These are phyloP conservation scores for Pseudogymnoascus sp. DNA, from an alignment of 2,329 filamentous ascomycete species.

Conservation along the genomic window DNA sequence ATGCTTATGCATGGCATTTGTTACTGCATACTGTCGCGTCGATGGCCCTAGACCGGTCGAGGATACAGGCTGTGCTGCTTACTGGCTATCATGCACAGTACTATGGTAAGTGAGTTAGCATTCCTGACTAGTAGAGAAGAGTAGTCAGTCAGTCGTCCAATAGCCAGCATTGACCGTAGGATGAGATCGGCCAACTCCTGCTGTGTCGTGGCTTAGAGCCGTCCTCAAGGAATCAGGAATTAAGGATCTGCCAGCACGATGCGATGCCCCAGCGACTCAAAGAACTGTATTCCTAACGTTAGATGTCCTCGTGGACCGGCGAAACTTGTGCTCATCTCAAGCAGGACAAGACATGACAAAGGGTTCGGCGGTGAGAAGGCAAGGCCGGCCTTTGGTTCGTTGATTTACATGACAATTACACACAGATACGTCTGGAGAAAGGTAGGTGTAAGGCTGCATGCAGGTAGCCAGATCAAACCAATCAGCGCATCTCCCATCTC, in stretches of 20 bases:
- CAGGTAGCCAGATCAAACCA: background rate
- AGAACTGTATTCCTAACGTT: background rate
- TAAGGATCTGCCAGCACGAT: background rate
- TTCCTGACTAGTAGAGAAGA: background rate
- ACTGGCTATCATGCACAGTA: background rate
- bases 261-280: background rate
- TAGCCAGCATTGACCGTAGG: background rate
- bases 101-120: background rate
- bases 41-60: background rate
- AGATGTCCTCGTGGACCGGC: background rate
- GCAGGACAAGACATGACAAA: background rate
- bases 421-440: background rate
- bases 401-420: background rate
- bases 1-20: background rate
- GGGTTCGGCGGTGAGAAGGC: background rate
- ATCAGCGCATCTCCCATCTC: background rate
- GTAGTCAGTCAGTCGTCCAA: background rate
- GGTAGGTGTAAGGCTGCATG: background rate
- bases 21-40: background rate
- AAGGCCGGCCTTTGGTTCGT: background rate
- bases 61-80: background rate
- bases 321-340: background rate
- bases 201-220: background rate
- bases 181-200: background rate
- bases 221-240: background rate